phyloP scores from a whole-genome alignment of 805 yeast genomes.

The Lipomyces chichibuensis region DNA sequence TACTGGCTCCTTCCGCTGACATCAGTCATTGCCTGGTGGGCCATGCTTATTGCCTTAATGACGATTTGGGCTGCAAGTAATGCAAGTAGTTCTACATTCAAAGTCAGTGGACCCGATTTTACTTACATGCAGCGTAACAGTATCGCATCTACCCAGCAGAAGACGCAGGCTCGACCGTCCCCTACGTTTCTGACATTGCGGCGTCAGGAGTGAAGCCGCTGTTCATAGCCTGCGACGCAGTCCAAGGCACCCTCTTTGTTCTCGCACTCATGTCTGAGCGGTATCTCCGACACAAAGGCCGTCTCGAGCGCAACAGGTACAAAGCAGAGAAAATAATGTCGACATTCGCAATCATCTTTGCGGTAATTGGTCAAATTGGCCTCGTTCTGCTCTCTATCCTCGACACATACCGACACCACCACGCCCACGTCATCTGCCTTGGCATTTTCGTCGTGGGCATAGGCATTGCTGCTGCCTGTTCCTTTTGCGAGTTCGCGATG shows the following conservation, averaged over 20 bases:
- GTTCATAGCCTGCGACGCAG: constrained; percentile 75
- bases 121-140: constrained; percentile 4
- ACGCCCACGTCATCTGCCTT: constrained; percentile 65
- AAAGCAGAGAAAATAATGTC: constrained; percentile 49
- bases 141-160: constrained; percentile 37
- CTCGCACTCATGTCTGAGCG: constrained; percentile 66
- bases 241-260: constrained; percentile 75
- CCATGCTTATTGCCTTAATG: constrained; percentile 81
- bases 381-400: constrained; percentile 74
- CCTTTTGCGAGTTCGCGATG: constrained; percentile 50
- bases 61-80: constrained; percentile 82
- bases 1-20: constrained; percentile 62
- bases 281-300: constrained; percentile 58
- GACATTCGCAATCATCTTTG: constrained; percentile 52
- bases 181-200: constrained; percentile 81
- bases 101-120: not conserved
- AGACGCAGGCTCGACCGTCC: constrained; percentile 50
- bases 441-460: constrained; percentile 69
- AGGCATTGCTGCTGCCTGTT: constrained; percentile 56
- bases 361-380: constrained; percentile 67
- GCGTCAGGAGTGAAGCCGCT: constrained; percentile 85
- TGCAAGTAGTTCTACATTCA: constrained; percentile 17
- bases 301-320: constrained; percentile 58
- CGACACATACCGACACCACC: constrained; percentile 60
- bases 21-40: constrained; percentile 80